A percentile compares a stretch with the other conserved stretches of the same genome.
Conservation (phyloP, 768 basidiomycete species). For the Boletellus emodensis region DNA sequence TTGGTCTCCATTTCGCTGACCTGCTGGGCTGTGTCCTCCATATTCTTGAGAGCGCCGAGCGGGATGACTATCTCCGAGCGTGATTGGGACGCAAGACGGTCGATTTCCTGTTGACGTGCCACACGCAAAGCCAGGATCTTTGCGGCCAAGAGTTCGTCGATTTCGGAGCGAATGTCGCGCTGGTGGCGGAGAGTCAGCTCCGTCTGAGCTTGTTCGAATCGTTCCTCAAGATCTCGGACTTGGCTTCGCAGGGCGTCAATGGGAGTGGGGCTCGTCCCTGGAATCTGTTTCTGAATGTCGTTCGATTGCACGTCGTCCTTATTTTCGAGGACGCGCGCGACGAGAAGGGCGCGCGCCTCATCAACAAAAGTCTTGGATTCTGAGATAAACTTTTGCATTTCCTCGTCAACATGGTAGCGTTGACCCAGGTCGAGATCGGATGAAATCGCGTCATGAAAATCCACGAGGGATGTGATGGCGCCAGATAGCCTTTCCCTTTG, state of each 20-base stretch:
- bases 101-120: slow-evolving; percentile 21
- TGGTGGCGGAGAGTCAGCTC: slow-evolving; percentile 27
- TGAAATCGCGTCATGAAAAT: slow-evolving; percentile 18
- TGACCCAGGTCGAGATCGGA: slow-evolving; percentile 26
- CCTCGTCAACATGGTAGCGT: slow-evolving; percentile 24
- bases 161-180: slow-evolving; percentile 14
- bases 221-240: slow-evolving; percentile 24
- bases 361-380: slow-evolving; percentile 27
- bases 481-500: slow-evolving; percentile 24
- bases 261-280: not conserved
- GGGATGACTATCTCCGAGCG: slow-evolving; percentile 22
- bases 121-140: slow-evolving; percentile 20
- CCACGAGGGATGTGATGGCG: slow-evolving; percentile 23
- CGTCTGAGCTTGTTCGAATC: slow-evolving; percentile 29
- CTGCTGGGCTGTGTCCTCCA: slow-evolving; percentile 16
- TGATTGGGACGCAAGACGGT: slow-evolving; percentile 11
- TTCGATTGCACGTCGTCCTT: slow-evolving; percentile 7
- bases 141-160: slow-evolving; percentile 15
- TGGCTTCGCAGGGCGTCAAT: slow-evolving; percentile 14
- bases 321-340: slow-evolving; percentile 15
- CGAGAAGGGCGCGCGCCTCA: slow-evolving; percentile 24
- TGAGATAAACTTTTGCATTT: slow-evolving; percentile 17
- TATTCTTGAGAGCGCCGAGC: slow-evolving; percentile 6
- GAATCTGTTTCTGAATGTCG: not conserved
- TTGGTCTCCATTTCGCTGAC: slow-evolving; percentile 20